phyloP scores from a whole-genome alignment of 805 yeast genomes.

The Spathaspora sp. region DNA sequence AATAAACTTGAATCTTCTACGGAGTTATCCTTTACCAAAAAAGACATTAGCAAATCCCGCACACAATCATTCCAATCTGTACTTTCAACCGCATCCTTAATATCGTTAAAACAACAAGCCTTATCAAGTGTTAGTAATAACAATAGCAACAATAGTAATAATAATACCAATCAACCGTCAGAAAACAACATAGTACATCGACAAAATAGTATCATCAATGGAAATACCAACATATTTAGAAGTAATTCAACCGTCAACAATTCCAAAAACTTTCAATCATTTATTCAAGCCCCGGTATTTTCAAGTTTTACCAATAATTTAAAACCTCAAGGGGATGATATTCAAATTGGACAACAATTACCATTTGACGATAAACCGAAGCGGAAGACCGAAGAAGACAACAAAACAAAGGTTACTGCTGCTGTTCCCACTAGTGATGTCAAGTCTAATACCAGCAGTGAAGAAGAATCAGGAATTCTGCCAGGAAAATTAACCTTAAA shows the following conservation, averaged over 20 bases:
- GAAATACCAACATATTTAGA: slow-evolving; percentile 4
- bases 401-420: background rate
- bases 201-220: slow-evolving; percentile 4
- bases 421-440: background rate
- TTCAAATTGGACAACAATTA: slow-evolving; percentile 35
- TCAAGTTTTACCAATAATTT: slow-evolving; percentile 29
- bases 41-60: slow-evolving; percentile 31
- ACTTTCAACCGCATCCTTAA: slow-evolving; percentile 40
- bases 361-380: slow-evolving; percentile 29
- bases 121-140: background rate
- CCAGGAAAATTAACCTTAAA: slow-evolving; percentile 30
- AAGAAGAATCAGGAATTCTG: slow-evolving; percentile 17
- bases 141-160: slow-evolving; percentile 4
- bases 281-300: slow-evolving; percentile 44
- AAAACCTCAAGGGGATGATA: slow-evolving; percentile 23
- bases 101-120: slow-evolving; percentile 30
- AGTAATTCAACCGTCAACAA: slow-evolving; percentile 20
- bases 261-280: slow-evolving; percentile 39
- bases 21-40: slow-evolving; percentile 33
- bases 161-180: background rate
- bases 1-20: slow-evolving; percentile 8
- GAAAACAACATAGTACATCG: slow-evolving; percentile 7
- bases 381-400: background rate
- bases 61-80: slow-evolving; percentile 44
- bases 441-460: background rate